Evolutionary conservation across 768 basidiomycete genomes (phyloP), one percentile per base, ranked within the genome.

Genomic region (Leccinum barrowsii): DNA sequence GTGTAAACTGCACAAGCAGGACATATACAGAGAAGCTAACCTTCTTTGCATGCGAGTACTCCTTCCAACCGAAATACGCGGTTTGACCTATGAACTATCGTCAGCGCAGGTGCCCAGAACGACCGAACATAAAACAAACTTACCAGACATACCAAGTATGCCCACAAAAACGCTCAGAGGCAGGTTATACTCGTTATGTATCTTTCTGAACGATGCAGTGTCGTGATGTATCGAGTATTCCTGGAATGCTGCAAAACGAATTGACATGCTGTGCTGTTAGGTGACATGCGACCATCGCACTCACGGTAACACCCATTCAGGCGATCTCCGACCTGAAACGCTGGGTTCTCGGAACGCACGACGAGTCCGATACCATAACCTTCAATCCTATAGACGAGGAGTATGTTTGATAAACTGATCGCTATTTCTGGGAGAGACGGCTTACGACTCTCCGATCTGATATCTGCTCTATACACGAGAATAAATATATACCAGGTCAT

Each of bases 281-380:
- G n/a, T 4, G 10, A 15, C 7, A 15, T 10, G 35, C 2, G 13
- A 35, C 17, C 35, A 34, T 42, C 17, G 17, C 78, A 26, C 62
- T 50, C 37, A 67, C 65, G 55, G 21, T 76, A 19, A 80, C n/a
- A 13, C 13, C 57, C 59, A 42, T 55, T n/a, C 12, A 66, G 3
- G 22, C 64, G 57, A 56, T 66, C 65, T 10, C 65, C 62, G n/a
- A 44, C 22, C 11, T 55, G 55, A 30, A 64, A 55, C 22, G 47
- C 60, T 0, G 56, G 35, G 42, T 62, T 44, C 46, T 66, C 65
- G 10, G 49, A 67, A 8, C 65, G 62, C 12, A 67, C 3, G 2
- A 66, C 65, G 15, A 60, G 17, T 79, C 52, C 78, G 5, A 80
- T 66, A 7, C 75, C 79, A 30, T 81, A 69, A 15, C 76, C 77